These are phyloP conservation scores for Zanthoxylum bungeanum DNA, from an alignment of 345 rosid species.

Conservation along the genomic window DNA sequence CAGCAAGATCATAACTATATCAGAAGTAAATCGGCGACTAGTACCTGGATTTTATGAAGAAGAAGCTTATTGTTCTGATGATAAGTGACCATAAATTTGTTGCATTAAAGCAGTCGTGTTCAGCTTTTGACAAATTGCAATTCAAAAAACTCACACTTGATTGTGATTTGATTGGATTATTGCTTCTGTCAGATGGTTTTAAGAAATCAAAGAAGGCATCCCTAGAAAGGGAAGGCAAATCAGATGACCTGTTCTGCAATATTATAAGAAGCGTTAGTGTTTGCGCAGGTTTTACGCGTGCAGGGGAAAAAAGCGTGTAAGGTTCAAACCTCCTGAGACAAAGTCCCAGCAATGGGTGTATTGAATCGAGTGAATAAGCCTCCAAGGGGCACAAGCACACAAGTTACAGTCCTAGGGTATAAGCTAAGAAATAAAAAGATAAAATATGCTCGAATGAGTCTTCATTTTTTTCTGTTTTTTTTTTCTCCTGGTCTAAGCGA, in stretches of 20 bases:
- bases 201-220: slow-evolving; percentile 55
- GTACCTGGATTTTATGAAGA: slow-evolving; percentile 71
- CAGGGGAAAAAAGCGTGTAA: too few relatives aligned
- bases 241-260: slow-evolving; percentile 72
- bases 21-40: not conserved
- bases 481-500: too few relatives aligned
- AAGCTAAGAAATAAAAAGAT: too few relatives aligned
- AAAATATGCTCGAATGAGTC: too few relatives aligned
- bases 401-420: too few relatives aligned
- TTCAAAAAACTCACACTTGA: slow-evolving; percentile 22
- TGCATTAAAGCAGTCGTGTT: slow-evolving; percentile 24
- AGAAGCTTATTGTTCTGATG: slow-evolving; percentile 63
- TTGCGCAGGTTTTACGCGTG: too few relatives aligned
- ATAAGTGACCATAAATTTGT: slow-evolving; percentile 58
- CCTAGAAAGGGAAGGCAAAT: slow-evolving; percentile 32
- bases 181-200: slow-evolving; percentile 49
- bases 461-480: too few relatives aligned
- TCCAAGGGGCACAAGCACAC: too few relatives aligned
- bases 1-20: not conserved
- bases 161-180: slow-evolving; percentile 3
- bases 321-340: too few relatives aligned
- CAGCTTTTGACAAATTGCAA: slow-evolving; percentile 21
- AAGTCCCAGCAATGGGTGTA: too few relatives aligned
- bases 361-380: too few relatives aligned
- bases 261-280: slow-evolving; percentile 32